These are phyloP conservation scores for Thraustotheca clavata DNA, from an alignment of 352 stramenopile species.

Conservation along the genomic window DNA sequence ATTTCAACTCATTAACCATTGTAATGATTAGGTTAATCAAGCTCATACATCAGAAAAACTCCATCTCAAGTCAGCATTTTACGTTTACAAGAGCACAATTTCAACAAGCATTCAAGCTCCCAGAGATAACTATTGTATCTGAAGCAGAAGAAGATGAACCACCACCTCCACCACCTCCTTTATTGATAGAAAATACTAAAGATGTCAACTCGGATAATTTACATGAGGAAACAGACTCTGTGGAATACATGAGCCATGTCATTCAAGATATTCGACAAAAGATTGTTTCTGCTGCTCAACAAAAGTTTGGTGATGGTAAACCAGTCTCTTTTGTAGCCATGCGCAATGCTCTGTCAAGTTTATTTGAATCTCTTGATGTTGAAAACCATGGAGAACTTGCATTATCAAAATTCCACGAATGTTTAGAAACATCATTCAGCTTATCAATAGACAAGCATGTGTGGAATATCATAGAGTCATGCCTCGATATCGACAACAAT, in stretches of 20 bases:
- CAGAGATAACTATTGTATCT: not conserved
- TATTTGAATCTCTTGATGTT: conserved; percentile 49
- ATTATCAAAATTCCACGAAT: conserved; percentile 38
- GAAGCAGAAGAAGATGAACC: not conserved
- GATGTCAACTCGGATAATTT: not conserved
- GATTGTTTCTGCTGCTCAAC: conserved; percentile 34
- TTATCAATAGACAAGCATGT: conserved; percentile 32
- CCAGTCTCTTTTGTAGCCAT: conserved; percentile 36
- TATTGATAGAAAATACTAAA: not conserved
- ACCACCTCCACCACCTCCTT: too few species aligned
- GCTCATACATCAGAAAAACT: conserved; percentile 3
- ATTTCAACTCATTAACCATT: not conserved
- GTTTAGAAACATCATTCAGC: conserved; percentile 36
- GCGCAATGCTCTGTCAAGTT: conserved; percentile 35
- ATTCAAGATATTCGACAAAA: conserved; percentile 31
- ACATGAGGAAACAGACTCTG: not conserved
- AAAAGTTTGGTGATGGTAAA: conserved; percentile 28
- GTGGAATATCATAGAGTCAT: conserved; percentile 39
- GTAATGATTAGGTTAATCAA: conserved; percentile 4
- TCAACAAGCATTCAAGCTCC: not conserved
- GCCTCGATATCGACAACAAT: conserved; percentile 36
- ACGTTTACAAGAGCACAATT: conserved; percentile 4
- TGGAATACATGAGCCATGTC: conserved; percentile 32
- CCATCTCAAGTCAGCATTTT: not conserved
- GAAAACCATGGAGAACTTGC: conserved; percentile 48